phyloP scores from a whole-genome alignment of 1,284 basidiomycete genomes.

The Ganoderma lucidum region DNA sequence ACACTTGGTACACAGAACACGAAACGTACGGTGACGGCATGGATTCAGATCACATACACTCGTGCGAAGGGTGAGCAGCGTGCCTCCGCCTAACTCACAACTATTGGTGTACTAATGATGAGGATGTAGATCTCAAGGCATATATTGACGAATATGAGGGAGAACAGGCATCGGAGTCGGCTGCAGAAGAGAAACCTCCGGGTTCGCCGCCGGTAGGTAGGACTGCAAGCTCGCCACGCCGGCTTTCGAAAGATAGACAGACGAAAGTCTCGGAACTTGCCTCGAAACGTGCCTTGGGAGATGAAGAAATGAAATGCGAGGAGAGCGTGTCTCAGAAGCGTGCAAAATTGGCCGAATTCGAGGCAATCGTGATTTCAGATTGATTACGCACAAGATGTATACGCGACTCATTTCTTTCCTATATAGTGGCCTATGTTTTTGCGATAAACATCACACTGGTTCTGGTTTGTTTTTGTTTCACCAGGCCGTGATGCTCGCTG shows the following conservation, averaged over 20 bases:
- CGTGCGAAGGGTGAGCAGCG: neutral
- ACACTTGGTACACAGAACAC: neutral
- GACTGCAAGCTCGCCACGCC: neutral
- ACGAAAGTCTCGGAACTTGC: neutral
- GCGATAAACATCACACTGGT: no score
- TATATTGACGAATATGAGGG: neutral
- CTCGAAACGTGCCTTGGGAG: neutral
- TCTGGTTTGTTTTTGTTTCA: no score
- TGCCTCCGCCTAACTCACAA: neutral
- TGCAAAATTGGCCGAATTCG: neutral
- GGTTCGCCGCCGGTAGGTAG: neutral
- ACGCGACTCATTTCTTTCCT: neutral
- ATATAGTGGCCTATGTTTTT: neutral
- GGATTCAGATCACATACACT: slow-evolving; percentile 2
- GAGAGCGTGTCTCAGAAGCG: neutral
- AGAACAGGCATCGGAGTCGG: neutral
- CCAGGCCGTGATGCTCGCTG: no score
- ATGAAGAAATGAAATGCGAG: neutral
- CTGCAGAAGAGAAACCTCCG: neutral
- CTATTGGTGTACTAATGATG: neutral
- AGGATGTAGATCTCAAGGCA: neutral
- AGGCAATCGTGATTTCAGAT: neutral
- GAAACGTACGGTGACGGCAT: neutral
- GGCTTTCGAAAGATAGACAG: neutral
- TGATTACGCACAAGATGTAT: neutral